These are phyloP conservation scores for Kwoniella bestiolae DNA, from an alignment of 768 basidiomycete species.

Conservation along the genomic window DNA sequence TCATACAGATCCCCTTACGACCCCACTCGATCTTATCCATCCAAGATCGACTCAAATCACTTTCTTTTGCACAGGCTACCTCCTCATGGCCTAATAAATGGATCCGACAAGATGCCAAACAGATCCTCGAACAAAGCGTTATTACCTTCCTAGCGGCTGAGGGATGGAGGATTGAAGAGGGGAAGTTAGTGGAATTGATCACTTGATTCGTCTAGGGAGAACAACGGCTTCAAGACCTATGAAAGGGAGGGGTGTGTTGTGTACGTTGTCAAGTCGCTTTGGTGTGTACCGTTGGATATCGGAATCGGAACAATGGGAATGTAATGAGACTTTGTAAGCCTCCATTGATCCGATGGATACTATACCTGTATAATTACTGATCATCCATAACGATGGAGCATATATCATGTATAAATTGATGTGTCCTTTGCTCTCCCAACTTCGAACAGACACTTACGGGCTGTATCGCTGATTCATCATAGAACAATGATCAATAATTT, in stretches of 20 bases:
- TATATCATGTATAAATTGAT: too few relatives aligned
- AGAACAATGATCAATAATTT: neutral
- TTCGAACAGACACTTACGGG: too few relatives aligned
- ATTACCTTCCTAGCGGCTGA: slow-evolving; percentile 37
- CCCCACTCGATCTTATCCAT: slow-evolving; percentile 40
- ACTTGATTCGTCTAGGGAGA: slow-evolving; percentile 4
- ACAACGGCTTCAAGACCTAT: too few relatives aligned
- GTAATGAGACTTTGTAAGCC: too few relatives aligned
- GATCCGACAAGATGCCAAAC: slow-evolving; percentile 46
- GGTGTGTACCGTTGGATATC: too few relatives aligned
- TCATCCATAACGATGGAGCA: too few relatives aligned
- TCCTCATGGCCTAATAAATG: slow-evolving; percentile 52
- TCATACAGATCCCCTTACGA: slow-evolving; percentile 49
- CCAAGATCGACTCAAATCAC: slow-evolving; percentile 17
- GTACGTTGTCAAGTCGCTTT: too few relatives aligned
- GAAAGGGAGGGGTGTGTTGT: neutral
- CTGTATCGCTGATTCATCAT: too few relatives aligned
- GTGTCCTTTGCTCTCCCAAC: too few relatives aligned
- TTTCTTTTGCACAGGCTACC: slow-evolving; percentile 49
- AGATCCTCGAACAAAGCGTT: slow-evolving; percentile 39
- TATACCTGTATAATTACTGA: too few relatives aligned
- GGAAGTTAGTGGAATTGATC: slow-evolving; percentile 14
- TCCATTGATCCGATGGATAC: too few relatives aligned
- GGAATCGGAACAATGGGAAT: too few relatives aligned
- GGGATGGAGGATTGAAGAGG: slow-evolving; percentile 32